Evolutionary conservation across 345 rosid genomes (phyloP).

Genomic region (Passiflora organensis): DNA sequence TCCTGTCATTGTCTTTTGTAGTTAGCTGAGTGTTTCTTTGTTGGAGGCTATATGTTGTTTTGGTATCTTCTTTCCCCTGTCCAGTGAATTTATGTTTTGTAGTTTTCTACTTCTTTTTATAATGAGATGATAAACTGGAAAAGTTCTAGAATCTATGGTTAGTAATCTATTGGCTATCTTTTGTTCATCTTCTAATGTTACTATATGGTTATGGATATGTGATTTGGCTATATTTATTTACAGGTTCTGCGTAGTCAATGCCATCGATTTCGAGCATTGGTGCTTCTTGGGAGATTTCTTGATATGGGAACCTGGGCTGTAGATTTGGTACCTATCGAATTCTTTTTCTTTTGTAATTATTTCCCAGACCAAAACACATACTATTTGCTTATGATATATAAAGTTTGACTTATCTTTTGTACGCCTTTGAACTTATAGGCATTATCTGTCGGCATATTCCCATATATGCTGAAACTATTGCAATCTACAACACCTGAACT

Average conservation of each 20-base stretch:
- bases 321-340: constrained; percentile 72
- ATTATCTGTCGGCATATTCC: constrained; percentile 97
- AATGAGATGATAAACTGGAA: neutral
- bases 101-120: neutral
- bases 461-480: constrained; percentile 89
- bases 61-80: too few relatives aligned
- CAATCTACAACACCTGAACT: constrained; percentile 91
- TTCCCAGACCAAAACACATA: too few relatives aligned
- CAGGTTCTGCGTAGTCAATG: constrained; percentile 98
- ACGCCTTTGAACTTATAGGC: constrained; percentile 50
- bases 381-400: constrained; percentile 4
- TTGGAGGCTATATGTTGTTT: too few relatives aligned
- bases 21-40: too few relatives aligned
- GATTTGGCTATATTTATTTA: constrained; percentile 4
- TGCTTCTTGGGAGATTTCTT: constrained; percentile 95
- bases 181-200: neutral
- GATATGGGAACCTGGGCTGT: constrained; percentile 99
- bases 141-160: too few relatives aligned
- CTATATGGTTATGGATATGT: neutral
- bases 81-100: neutral
- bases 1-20: too few relatives aligned
- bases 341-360: constrained; percentile 7
- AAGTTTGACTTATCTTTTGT: constrained; percentile 7
- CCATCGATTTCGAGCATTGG: constrained; percentile 95
- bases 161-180: too few relatives aligned